Evolutionary conservation across 305 asterid species (phyloP).

Genomic region (Ajuga reptans): DNA sequence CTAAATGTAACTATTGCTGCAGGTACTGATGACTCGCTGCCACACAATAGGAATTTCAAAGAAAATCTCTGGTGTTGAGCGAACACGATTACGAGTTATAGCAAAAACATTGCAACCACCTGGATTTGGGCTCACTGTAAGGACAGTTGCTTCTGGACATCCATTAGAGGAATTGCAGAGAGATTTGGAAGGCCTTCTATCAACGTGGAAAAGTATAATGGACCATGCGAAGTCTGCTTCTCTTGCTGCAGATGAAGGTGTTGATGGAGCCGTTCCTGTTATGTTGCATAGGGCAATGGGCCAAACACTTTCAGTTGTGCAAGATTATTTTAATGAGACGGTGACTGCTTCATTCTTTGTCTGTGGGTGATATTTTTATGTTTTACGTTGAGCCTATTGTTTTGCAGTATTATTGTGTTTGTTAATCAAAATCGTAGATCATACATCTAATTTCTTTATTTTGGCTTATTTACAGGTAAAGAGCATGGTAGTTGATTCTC

Average conservation of each 20-base stretch:
- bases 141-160: constrained; percentile 92
- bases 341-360: constrained; percentile 30
- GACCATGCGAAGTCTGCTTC: constrained; percentile 91
- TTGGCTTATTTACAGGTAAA: constrained; percentile 56
- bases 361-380: constrained; percentile 7
- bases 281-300: constrained; percentile 90
- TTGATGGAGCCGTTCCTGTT: constrained; percentile 87
- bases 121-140: constrained; percentile 85
- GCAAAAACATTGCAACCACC: constrained; percentile 87
- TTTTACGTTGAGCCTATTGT: neutral
- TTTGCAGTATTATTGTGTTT: constrained; percentile 7
- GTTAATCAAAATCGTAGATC: constrained; percentile 10
- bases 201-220: constrained; percentile 74
- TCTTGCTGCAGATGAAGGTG: constrained; percentile 96
- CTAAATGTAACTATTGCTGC: constrained; percentile 29
- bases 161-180: constrained; percentile 74
- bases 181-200: constrained; percentile 78
- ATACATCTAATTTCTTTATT: constrained; percentile 21
- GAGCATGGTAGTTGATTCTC: constrained; percentile 90
- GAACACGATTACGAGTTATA: constrained; percentile 69
- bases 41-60: constrained; percentile 70
- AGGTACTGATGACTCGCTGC: constrained; percentile 66
- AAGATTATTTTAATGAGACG: constrained; percentile 87
- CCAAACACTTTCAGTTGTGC: constrained; percentile 88
- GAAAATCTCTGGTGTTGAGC: constrained; percentile 87